Base-by-base conservation (phyloP, 2,329 filamentous ascomycete species). In the Colletotrichum eremochloae region DNA sequence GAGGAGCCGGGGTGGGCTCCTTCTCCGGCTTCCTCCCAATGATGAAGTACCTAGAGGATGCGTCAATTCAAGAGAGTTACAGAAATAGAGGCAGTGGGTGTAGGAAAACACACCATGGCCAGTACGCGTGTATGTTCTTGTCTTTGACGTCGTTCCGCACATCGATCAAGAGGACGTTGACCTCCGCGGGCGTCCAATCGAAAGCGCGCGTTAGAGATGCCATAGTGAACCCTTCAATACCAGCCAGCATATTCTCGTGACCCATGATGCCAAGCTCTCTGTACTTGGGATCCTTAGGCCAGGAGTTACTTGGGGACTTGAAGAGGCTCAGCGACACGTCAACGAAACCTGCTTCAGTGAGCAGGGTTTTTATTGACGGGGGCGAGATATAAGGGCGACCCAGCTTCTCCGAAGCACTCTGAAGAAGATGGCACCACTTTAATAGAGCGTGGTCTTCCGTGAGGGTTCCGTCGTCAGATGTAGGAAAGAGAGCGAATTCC, bases 281-380 rank as follows among this genome's bases (percentile, higher is more conserved):
- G 65, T 86, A 81, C 29, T 84, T 83, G 6, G 80, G 80, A 46
- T 88, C 84, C 57, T 84, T 84, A 0, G 87, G 84, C 87, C 88
- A 90, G 9, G 81, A 76, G 74, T 86, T 87, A 38, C 81, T 82
- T 0, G 88, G 87, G 79, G 87, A 84, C 76, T 84, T 86, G 75
- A 81, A 85, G 12, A 85, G 75, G 2, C 82, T 78, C 75, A 88
- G 84, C 0, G 79, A 79, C 0, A 91, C 84, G 66, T 89, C 83
- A 62, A 83, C 80, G 72, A 90, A 90, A 1, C 89, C 89, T 0
- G 84, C 86, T n/a, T 86, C 84, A 9, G 80, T 77, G 75, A 90
- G 81, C 55, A 83, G 81, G 44, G 81, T 77, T 63, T 78, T 78
- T 2, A 58, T 36, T 1, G 18, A 11, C n/a, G 56, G 48, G 5